Evolutionary conservation across 2,329 filamentous ascomycete species (phyloP).

Genomic region (Escovopsis weberi): DNA sequence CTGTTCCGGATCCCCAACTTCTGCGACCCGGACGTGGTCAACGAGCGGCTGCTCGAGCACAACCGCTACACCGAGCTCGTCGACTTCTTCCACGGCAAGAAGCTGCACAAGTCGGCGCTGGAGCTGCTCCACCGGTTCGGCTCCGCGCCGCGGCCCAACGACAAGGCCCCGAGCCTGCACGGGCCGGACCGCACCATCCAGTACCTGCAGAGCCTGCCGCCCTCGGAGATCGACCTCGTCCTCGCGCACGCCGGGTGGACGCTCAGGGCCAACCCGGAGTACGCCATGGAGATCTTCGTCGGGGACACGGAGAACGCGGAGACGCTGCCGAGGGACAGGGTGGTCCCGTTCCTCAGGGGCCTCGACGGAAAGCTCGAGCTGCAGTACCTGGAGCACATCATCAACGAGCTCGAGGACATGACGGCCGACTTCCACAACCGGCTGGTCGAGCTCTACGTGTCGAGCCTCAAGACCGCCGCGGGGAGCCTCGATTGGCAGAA

Average conservation of each 20-base stretch:
- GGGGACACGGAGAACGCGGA: constrained; percentile 93
- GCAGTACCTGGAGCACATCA: constrained; percentile 79
- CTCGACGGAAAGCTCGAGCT: constrained; percentile 61
- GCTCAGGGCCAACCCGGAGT: constrained; percentile 51
- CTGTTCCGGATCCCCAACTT: constrained; percentile 95
- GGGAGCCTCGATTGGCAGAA: constrained; percentile 36
- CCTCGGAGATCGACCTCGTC: constrained; percentile 79
- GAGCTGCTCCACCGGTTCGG: constrained; percentile 74
- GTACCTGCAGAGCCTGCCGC: constrained; percentile 80
- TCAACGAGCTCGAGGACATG: constrained; percentile 70
- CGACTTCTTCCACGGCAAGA: constrained; percentile 96
- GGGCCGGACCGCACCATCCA: constrained; percentile 73
- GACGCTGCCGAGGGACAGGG: constrained; percentile 61
- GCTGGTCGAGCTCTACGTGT: constrained; percentile 55
- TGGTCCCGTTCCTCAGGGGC: constrained; percentile 57
- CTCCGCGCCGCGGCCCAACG: constrained; percentile 35
- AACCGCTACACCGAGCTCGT: constrained; percentile 86
- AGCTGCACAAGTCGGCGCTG: constrained; percentile 74
- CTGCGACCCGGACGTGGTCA: constrained; percentile 89
- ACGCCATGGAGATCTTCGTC: constrained; percentile 86
- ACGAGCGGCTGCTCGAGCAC: constrained; percentile 78
- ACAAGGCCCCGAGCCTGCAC: constrained; percentile 44
- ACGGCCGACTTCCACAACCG: constrained; percentile 79
- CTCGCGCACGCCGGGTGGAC: constrained; percentile 89
- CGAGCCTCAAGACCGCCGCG: constrained; percentile 35